phyloP scores from a whole-genome alignment of 2,329 filamentous ascomycete genomes.

The Colletotrichum caudatum region DNA sequence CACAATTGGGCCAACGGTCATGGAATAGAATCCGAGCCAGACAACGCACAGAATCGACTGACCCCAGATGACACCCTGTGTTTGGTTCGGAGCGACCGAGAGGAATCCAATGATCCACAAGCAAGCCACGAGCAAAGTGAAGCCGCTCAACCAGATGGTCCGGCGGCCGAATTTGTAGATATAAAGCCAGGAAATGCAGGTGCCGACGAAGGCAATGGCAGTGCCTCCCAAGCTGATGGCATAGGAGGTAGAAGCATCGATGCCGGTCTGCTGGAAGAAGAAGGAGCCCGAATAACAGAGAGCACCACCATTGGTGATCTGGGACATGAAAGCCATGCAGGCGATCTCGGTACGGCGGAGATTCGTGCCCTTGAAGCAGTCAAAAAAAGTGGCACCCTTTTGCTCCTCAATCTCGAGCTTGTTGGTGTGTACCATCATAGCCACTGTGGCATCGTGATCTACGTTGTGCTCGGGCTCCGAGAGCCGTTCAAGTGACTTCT shows the following conservation, averaged over 20 bases:
- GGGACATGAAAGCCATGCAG: constrained; percentile 55
- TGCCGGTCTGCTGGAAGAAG: constrained; percentile 61
- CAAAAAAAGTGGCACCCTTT: constrained; percentile 55
- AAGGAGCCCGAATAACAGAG: constrained; percentile 58
- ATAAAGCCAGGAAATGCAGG: constrained; percentile 58
- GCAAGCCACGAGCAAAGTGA: constrained; percentile 53
- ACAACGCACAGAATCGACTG: constrained; percentile 57
- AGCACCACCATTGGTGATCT: constrained; percentile 56
- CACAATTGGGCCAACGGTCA: constrained; percentile 58
- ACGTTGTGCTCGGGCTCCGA: constrained; percentile 49
- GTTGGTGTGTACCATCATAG: constrained; percentile 59
- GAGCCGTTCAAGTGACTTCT: constrained; percentile 49
- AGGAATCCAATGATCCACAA: constrained; percentile 60
- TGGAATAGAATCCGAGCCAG: constrained; percentile 59
- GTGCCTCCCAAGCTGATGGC: constrained; percentile 57
- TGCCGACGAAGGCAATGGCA: constrained; percentile 58
- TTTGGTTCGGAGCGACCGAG: constrained; percentile 52
- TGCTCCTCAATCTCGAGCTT: constrained; percentile 58
- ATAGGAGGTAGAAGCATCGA: constrained; percentile 53
- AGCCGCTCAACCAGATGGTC: constrained; percentile 56
- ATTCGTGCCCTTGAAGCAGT: constrained; percentile 63
- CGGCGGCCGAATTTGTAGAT: constrained; percentile 58
- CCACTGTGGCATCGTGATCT: constrained; percentile 53
- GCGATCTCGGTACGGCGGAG: constrained; percentile 60
- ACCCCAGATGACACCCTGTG: constrained; percentile 52